Evolutionary conservation across 2,329 filamentous ascomycete genomes (phyloP).

Genomic region (Aspergillus texensis): DNA sequence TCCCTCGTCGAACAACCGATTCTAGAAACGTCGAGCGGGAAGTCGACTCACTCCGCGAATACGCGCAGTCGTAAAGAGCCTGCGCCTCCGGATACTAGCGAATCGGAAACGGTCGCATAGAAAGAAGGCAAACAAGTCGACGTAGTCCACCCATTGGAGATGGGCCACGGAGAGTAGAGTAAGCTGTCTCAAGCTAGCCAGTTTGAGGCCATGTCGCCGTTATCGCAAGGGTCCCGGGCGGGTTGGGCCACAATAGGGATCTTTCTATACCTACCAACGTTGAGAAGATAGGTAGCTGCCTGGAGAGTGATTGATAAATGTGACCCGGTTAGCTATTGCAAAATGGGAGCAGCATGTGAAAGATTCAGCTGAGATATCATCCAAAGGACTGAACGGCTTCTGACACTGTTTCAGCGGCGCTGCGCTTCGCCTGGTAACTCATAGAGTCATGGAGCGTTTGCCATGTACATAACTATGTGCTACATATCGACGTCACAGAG

Average conservation of each 20-base stretch:
- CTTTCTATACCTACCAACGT: not conserved
- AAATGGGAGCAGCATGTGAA: not conserved
- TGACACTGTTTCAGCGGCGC: not conserved
- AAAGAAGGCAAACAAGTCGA: not conserved
- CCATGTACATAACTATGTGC: not conserved
- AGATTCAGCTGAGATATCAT: not conserved
- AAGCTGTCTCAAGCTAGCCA: not conserved
- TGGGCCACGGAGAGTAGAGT: not conserved
- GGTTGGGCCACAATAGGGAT: not conserved
- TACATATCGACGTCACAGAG: not conserved
- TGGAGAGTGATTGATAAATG: no score
- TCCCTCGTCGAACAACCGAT: not conserved
- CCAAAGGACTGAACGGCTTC: not conserved
- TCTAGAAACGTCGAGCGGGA: not conserved
- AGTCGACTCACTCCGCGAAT: not conserved
- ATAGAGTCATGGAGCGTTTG: not conserved
- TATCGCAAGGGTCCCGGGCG: not conserved
- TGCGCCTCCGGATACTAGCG: no score
- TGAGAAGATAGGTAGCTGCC: no score
- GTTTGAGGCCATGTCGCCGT: not conserved
- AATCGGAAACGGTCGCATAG: not conserved
- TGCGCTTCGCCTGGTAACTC: not conserved
- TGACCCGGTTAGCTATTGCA: no score
- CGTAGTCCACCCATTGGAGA: fast-evolving
- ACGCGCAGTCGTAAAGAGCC: not conserved